Percentiles rank a stretch among this genome's conserved stretches.
Conservation (phyloP, 495 filamentous ascomycete species). For the Evernia prunastri region DNA sequence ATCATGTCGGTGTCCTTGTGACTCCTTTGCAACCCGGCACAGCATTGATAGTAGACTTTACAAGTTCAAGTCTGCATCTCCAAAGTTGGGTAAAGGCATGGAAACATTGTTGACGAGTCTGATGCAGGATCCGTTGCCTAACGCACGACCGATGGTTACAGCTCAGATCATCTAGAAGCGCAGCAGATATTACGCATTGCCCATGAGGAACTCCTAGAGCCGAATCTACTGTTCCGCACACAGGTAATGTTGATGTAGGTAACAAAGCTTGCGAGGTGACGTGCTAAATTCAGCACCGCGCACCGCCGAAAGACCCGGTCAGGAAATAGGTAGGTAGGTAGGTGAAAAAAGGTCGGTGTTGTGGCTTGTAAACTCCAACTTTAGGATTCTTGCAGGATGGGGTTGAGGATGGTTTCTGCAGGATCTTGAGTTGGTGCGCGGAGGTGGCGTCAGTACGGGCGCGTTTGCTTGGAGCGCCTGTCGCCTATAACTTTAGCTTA, state of each 20-base stretch:
- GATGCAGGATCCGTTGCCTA: too few relatives aligned
- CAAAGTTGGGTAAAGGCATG: neutral
- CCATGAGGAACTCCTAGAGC: neutral
- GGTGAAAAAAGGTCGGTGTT: too few relatives aligned
- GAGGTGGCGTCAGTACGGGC: neutral
- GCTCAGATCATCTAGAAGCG: neutral
- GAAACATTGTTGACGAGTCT: too few relatives aligned
- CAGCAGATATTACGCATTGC: neutral
- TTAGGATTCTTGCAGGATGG: neutral
- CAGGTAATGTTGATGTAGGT: neutral
- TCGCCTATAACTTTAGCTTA: neutral
- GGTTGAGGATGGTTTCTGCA: neutral
- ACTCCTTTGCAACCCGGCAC: neutral
- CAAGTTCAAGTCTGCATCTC: neutral
- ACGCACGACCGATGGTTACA: too few relatives aligned
- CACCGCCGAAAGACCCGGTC: neutral
- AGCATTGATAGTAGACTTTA: neutral
- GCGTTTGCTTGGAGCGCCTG: conserved; percentile 1
- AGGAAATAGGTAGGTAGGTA: too few relatives aligned
- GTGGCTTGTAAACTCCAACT: too few relatives aligned
- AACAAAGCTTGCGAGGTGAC: neutral
- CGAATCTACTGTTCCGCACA: neutral
- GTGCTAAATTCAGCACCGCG: neutral
- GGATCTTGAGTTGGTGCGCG: neutral
- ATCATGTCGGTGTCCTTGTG: neutral